Evolutionary conservation across 2,329 filamentous ascomycete genomes (phyloP).

Genomic region (Taxawa tesnikishii): DNA sequence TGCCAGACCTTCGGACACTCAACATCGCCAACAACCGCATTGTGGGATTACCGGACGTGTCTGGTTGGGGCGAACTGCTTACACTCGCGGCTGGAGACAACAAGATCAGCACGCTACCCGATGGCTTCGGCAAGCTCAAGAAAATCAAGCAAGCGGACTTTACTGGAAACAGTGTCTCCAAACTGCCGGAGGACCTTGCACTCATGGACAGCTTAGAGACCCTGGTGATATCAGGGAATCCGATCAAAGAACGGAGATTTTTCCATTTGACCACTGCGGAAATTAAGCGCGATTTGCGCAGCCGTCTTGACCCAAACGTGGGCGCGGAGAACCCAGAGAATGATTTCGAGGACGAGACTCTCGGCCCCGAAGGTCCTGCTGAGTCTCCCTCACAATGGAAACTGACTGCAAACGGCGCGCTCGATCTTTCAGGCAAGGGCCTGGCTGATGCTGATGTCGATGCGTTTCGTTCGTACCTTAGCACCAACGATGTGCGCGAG

Average conservation of each 20-base stretch:
- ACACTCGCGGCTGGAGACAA: conserved; percentile 76
- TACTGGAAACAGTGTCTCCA: conserved; percentile 69
- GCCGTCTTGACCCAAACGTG: conserved; percentile 48
- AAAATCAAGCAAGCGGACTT: conserved; percentile 70
- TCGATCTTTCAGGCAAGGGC: conserved; percentile 27
- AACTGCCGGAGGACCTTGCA: conserved; percentile 63
- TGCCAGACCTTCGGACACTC: conserved; percentile 63
- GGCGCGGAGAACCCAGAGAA: conserved; percentile 25
- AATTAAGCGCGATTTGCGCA: conserved; percentile 60
- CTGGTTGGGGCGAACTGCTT: conserved; percentile 59
- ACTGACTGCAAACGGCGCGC: conserved; percentile 20
- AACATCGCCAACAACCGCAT: conserved; percentile 74
- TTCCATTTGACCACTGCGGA: conserved; percentile 68
- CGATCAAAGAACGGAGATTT: conserved; percentile 77
- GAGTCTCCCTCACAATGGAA: conserved; percentile 13
- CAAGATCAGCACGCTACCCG: conserved; percentile 60
- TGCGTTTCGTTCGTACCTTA: conserved; percentile 29
- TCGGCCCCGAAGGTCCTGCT: conserved; percentile 6
- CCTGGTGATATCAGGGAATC: conserved; percentile 77
- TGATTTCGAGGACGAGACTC: conserved; percentile 10
- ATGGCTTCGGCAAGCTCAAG: conserved; percentile 56
- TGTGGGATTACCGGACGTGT: conserved; percentile 57
- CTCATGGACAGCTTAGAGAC: conserved; percentile 66
- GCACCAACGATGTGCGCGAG: conserved; percentile 36
- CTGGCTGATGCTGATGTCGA: conserved; percentile 26